These are phyloP conservation scores for Lentinula aciculospora DNA, from an alignment of 768 basidiomycete genomes.

Conservation along the genomic window DNA sequence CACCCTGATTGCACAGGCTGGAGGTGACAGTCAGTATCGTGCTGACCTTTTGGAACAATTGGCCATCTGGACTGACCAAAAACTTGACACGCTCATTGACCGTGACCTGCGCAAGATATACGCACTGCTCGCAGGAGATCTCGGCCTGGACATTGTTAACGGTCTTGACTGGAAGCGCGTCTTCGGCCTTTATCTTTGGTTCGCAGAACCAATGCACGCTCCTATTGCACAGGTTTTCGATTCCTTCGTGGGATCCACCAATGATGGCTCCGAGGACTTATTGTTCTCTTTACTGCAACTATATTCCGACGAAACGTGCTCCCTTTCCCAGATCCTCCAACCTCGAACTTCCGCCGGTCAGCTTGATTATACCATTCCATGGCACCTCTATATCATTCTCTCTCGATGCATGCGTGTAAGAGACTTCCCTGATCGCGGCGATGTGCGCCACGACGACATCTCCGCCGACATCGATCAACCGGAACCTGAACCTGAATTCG, in stretches of 20 bases:
- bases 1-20: constrained; percentile 82
- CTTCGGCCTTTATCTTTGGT: constrained; percentile 91
- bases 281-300: constrained; percentile 80
- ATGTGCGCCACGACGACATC: constrained; percentile 29
- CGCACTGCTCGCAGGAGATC: constrained; percentile 71
- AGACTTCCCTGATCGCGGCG: constrained; percentile 82
- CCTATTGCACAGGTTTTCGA: constrained; percentile 65
- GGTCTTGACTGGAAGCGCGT: constrained; percentile 93
- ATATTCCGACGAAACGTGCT: constrained; percentile 65
- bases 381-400: constrained; percentile 90
- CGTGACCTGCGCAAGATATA: constrained; percentile 73
- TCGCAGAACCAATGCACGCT: constrained; percentile 63
- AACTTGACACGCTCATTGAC: constrained; percentile 63
- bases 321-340: constrained; percentile 60
- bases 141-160: constrained; percentile 57
- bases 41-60: constrained; percentile 73
- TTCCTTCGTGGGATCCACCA: constrained; percentile 50
- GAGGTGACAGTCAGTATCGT: constrained; percentile 70
- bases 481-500: constrained; percentile 32
- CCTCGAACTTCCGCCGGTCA: constrained; percentile 66
- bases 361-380: constrained; percentile 78
- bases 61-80: constrained; percentile 76
- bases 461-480: constrained; percentile 21
- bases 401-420: constrained; percentile 77
- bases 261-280: constrained; percentile 53